Percentiles rank a stretch among this genome's conserved stretches.
phyloP scores from a whole-genome alignment of 2,329 filamentous ascomycete species.

The Stemphylium lycopersici region DNA sequence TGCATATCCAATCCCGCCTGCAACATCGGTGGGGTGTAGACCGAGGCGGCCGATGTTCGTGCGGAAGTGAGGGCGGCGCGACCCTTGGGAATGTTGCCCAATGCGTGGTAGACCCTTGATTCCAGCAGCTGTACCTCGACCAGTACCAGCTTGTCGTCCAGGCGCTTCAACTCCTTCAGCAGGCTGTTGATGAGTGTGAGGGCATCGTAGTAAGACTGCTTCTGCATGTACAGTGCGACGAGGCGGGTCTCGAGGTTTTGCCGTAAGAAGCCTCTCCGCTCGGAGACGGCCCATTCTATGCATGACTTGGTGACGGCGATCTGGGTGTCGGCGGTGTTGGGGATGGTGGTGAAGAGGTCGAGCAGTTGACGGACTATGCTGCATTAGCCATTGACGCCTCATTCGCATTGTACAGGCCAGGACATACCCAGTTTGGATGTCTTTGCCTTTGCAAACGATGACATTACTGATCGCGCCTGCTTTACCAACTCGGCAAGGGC shows the following conservation, averaged over 20 bases:
- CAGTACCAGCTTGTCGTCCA: conserved; percentile 97
- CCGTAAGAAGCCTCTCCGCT: conserved; percentile 93
- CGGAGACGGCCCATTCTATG: conserved; percentile 97
- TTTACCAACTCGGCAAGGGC: conserved; percentile 89
- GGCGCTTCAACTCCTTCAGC: conserved; percentile 92
- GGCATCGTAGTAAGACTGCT: conserved; percentile 96
- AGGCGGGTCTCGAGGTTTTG: conserved; percentile 98
- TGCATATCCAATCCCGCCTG: conserved; percentile 99
- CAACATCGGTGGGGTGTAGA: conserved; percentile 93
- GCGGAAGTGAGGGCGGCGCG: conserved; percentile 93
- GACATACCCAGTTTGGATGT: conserved; percentile 91
- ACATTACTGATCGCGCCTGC: conserved; percentile 87
- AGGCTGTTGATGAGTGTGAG: conserved; percentile 96
- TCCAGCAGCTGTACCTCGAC: conserved; percentile 98
- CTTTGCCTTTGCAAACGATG: conserved; percentile 98
- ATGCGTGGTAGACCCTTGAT: conserved; percentile 94
- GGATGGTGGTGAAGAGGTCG: conserved; percentile 92
- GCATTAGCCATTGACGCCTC: conserved; percentile 7
- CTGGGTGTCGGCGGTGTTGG: conserved; percentile 92
- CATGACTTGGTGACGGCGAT: conserved; percentile 96
- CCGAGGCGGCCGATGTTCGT: conserved; percentile 91
- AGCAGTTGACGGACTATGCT: conserved; percentile 87
- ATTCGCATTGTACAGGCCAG: background rate
- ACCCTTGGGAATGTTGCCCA: conserved; percentile 95
- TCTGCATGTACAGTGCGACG: conserved; percentile 92